Percentiles rank a stretch among this genome's conserved stretches.
phyloP scores from a whole-genome alignment of 441 rosid species.

The Cnidoscolus chayamansa region DNA sequence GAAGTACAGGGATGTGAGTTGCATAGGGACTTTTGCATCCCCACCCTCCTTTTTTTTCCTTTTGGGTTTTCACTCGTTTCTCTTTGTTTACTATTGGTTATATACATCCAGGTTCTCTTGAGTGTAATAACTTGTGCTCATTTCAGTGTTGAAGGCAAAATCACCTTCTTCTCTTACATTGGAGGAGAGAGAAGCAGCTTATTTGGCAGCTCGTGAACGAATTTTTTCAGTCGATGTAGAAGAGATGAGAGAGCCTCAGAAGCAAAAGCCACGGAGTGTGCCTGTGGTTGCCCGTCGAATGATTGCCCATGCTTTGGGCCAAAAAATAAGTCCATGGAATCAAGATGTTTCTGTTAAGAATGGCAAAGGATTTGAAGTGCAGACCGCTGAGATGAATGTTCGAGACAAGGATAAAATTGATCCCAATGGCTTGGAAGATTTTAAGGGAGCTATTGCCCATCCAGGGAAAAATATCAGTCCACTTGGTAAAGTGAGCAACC shows the following conservation, averaged over 20 bases:
- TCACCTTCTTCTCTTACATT: conserved; percentile 34
- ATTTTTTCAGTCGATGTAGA: conserved; percentile 47
- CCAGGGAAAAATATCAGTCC: conserved; percentile 16
- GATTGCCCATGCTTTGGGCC: conserved; percentile 79
- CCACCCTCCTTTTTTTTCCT: not conserved
- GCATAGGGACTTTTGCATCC: not conserved
- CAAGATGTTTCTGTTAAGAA: conserved; percentile 21
- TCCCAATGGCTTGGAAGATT: conserved; percentile 23
- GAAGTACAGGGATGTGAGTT: not conserved
- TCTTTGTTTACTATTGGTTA: not conserved
- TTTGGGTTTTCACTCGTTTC: not conserved
- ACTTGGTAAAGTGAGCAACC: conserved; percentile 18
- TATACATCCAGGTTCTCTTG: not conserved
- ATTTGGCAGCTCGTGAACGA: conserved; percentile 60
- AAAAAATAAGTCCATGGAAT: conserved; percentile 28
- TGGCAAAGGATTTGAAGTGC: conserved; percentile 24
- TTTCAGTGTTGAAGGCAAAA: conserved; percentile 36
- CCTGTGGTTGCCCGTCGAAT: conserved; percentile 70
- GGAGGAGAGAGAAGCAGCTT: conserved; percentile 64
- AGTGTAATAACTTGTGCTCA: conserved; percentile 10
- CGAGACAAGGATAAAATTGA: conserved; percentile 28
- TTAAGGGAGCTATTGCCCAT: conserved; percentile 15
- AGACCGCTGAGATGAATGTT: conserved; percentile 14
- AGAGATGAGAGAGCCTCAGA: conserved; percentile 36
- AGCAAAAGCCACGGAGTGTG: conserved; percentile 41